Base-by-base conservation (phyloP, 768 basidiomycete genomes). In the Amanita inopinata region DNA sequence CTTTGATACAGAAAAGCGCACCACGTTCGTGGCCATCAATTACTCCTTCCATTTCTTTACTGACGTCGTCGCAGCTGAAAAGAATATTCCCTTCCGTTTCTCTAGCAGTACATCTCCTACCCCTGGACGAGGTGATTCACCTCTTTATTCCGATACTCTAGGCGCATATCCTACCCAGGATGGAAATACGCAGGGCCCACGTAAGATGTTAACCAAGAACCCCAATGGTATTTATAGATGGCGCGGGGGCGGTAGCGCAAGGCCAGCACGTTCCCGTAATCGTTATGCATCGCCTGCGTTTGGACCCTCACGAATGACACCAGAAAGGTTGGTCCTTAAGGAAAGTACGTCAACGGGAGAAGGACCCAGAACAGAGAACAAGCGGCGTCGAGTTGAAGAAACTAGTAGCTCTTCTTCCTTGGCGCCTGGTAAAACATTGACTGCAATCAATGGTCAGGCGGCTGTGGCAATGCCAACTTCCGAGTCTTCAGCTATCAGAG, bases 201-300 rank as follows among this genome's bases (percentile, higher is more conserved):
- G 69, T 12, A 78, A 71, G 53, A 77, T 70, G 7, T 61, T 88
- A 5, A 55, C 69, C 15, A 74, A 64, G 54, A 89, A 89, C 52
- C 85, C 85, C 0, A 89, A 88, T 54, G 85, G 85, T 15, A 54
- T 62, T 24, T 82, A 82, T 58, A 69, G 70, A 36, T 86, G 80
- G 80, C 72, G 78, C 49, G 86, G 85, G n/a, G 80, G 66, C 23
- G 83, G 84, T 32, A 85, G 81, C 51, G 76, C 85, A 9, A 78
- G 71, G 51, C 62, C 67, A 14, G 41, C 52, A 17, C 65, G 56
- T 27, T 54, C 60, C 40, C 73, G 73, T 35, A 86, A 83, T 56
- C 78, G 83, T 32, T 83, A 77, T 54, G 71, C 74, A 39, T 84
- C 83, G 6, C 83, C 84, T 34, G 80, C 78, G 3, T 86, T 88